Percentiles rank a stretch among this genome's conserved stretches.
Conservation (phyloP, 768 basidiomycete genomes). For the Trametopsis cervina region DNA sequence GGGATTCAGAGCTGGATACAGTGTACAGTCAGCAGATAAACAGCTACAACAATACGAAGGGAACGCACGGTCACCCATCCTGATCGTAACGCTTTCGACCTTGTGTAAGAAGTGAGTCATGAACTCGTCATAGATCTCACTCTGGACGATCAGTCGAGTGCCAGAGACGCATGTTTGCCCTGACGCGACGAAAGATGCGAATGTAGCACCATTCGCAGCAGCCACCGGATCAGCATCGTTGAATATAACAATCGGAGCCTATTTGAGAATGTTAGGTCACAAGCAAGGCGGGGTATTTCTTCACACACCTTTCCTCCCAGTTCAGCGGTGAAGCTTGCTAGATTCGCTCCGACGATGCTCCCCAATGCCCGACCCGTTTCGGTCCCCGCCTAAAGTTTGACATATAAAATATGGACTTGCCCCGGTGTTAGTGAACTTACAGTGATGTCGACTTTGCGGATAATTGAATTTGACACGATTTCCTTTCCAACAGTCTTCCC, state of each 20-base stretch:
- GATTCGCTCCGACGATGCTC: constrained; percentile 63
- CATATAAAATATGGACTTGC: background rate
- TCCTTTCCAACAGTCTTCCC: constrained; percentile 58
- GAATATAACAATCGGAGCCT: constrained; percentile 81
- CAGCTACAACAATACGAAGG: background rate
- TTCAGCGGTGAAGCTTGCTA: constrained; percentile 75
- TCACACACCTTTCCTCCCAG: constrained; percentile 70
- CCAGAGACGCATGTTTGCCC: constrained; percentile 92
- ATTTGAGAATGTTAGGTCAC: background rate
- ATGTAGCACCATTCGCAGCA: constrained; percentile 80
- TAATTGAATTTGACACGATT: constrained; percentile 55
- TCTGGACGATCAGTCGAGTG: constrained; percentile 74
- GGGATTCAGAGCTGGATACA: constrained; percentile 53
- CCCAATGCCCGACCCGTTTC: constrained; percentile 71
- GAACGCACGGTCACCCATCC: constrained; percentile 70
- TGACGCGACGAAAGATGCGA: constrained; percentile 80
- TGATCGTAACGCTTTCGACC: constrained; percentile 46
- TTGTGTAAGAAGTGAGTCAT: constrained; percentile 57
- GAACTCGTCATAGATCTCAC: constrained; percentile 61
- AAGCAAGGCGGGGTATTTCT: no score
- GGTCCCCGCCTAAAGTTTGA: constrained; percentile 57
- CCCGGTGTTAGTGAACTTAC: constrained; percentile 32
- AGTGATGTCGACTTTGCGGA: constrained; percentile 82
- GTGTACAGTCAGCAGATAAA: no score
- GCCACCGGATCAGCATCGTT: constrained; percentile 65